Percentiles rank a stretch among this genome's conserved stretches.
Conservation (phyloP, 768 basidiomycete genomes). For the Suillus luteus region DNA sequence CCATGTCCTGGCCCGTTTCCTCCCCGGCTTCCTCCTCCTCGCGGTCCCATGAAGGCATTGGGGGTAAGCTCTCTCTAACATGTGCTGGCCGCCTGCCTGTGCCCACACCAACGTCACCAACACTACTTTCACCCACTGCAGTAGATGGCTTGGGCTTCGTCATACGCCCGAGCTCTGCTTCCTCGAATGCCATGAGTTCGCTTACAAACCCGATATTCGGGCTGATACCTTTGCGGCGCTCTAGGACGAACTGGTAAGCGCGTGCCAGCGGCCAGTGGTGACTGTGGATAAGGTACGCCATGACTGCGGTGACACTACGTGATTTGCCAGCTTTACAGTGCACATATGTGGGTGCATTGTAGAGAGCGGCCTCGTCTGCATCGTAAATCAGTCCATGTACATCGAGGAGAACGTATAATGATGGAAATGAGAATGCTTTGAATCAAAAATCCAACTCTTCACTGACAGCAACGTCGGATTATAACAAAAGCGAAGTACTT, state of each 20-base stretch:
- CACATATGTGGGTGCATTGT: constrained; percentile 88
- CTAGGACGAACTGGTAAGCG: constrained; percentile 90
- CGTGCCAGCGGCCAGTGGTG: constrained; percentile 95
- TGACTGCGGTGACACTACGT: constrained; percentile 93
- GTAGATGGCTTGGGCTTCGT: constrained; percentile 37
- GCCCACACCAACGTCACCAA: constrained; percentile 25
- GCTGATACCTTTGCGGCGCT: constrained; percentile 90
- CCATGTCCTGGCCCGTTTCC: constrained; percentile 76
- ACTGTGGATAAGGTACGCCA: constrained; percentile 96
- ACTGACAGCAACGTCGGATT: neutral
- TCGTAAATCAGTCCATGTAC: constrained; percentile 2
- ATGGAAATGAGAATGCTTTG: constrained; percentile 2
- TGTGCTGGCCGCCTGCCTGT: constrained; percentile 56
- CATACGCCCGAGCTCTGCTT: constrained; percentile 68
- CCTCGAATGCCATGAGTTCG: constrained; percentile 96
- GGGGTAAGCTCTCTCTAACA: constrained; percentile 67
- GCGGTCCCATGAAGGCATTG: constrained; percentile 32
- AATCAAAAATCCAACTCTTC: constrained; percentile 3
- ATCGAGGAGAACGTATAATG: constrained; percentile 12
- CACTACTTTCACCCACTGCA: constrained; percentile 1
- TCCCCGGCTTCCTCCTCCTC: constrained; percentile 28
- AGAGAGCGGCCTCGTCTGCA: constrained; percentile 87
- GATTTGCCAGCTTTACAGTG: constrained; percentile 98
- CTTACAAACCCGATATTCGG: constrained; percentile 98
- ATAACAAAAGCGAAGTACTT: constrained; percentile 33